Evolutionary conservation across 352 stramenopile genomes (phyloP).

Genomic region (Aphanomyces invadans): DNA sequence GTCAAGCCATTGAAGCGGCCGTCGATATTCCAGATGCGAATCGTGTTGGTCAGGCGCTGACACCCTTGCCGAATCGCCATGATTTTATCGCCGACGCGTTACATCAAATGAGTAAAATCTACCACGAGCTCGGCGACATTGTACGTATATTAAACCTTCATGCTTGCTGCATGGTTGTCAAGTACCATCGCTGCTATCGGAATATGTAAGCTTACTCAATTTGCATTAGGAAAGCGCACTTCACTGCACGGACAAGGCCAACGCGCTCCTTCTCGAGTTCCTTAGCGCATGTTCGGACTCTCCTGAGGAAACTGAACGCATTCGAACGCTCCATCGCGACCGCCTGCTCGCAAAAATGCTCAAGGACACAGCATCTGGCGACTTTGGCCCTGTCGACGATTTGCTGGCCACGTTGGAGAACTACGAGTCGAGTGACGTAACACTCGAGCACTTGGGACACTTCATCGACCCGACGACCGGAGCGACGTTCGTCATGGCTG

Average conservation of each 20-base stretch:
- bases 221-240: not conserved
- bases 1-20: not conserved
- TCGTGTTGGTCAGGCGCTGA: no score
- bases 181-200: no score
- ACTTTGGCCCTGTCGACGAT: constrained; percentile 14
- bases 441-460: not conserved
- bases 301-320: constrained; percentile 3
- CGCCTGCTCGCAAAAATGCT: constrained; percentile 14
- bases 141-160: not conserved
- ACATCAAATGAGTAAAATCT: constrained; percentile 21
- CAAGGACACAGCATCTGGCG: constrained; percentile 7
- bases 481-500: constrained; percentile 22
- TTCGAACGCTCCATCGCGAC: constrained; percentile 1
- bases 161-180: not conserved
- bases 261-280: constrained; percentile 10
- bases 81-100: constrained; percentile 21
- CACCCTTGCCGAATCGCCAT: not conserved
- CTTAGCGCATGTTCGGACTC: constrained; percentile 5
- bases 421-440: not conserved
- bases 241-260: constrained; percentile 14
- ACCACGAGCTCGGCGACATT: constrained; percentile 23
- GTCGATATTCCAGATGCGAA: not conserved
- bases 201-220: no score
- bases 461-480: constrained; percentile 18
- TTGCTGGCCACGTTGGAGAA: not conserved